phyloP scores from a whole-genome alignment of 2,329 filamentous ascomycete genomes.

The Trichoderma sp. region DNA sequence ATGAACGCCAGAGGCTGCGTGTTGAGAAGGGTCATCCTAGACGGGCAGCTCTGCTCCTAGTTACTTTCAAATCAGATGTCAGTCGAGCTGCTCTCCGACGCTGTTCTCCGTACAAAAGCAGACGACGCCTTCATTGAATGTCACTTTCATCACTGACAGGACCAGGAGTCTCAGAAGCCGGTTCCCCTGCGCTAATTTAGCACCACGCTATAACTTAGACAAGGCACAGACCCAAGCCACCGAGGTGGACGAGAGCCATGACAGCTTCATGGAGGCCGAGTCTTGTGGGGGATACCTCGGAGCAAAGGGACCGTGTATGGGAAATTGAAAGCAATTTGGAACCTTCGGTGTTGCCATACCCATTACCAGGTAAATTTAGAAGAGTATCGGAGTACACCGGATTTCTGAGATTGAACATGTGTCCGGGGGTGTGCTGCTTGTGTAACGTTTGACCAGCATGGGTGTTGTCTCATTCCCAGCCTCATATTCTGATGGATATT shows the following conservation, averaged over 20 bases:
- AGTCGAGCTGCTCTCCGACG: not conserved
- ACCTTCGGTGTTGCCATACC: slow-evolving; percentile 39
- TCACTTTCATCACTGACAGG: slow-evolving; percentile 52
- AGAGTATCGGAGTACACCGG: slow-evolving; percentile 39
- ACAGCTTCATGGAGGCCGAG: slow-evolving; percentile 32
- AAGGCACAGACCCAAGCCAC: slow-evolving; percentile 37
- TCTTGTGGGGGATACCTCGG: slow-evolving; percentile 42
- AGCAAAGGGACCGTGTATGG: not conserved
- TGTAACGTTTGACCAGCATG: slow-evolving; percentile 21
- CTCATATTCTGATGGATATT: not conserved
- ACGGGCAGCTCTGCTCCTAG: not conserved
- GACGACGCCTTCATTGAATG: slow-evolving; percentile 6
- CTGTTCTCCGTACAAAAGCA: not conserved
- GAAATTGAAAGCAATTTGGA: not conserved
- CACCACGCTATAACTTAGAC: slow-evolving; percentile 55
- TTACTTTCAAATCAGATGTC: not conserved
- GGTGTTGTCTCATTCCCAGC: not conserved
- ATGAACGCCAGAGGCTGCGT: not conserved
- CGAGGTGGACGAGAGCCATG: slow-evolving; percentile 35
- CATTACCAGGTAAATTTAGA: slow-evolving; percentile 49
- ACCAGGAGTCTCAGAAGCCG: slow-evolving; percentile 60
- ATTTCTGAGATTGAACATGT: slow-evolving; percentile 44
- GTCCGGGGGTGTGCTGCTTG: slow-evolving; percentile 46
- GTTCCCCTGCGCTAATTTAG: slow-evolving; percentile 55
- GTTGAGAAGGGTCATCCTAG: not conserved